These are phyloP conservation scores for Phytophthora megakarya DNA, from an alignment of 352 stramenopile genomes.

Conservation along the genomic window DNA sequence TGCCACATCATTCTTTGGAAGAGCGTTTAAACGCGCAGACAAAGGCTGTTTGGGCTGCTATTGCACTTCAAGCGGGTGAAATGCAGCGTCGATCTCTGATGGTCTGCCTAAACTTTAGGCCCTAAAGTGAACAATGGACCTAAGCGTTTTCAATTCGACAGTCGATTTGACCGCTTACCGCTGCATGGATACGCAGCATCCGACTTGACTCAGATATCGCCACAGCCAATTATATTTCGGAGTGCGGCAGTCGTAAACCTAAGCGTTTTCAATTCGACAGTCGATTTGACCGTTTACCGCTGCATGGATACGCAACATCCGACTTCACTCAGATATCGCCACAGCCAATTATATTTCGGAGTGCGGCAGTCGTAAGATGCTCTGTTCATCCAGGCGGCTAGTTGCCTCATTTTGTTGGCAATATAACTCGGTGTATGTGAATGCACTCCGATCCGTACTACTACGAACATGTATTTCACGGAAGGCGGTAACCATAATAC, in stretches of 20 bases:
- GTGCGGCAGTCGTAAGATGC: neutral
- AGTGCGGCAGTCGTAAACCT: neutral
- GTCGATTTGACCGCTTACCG: too few species aligned
- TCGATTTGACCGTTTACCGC: slow-evolving; percentile 5
- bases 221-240: slow-evolving; percentile 22
- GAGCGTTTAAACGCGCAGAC: neutral
- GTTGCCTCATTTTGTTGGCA: neutral
- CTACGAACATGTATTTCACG: too few species aligned
- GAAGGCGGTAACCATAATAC: too few species aligned
- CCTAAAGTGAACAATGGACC: too few species aligned
- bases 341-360: slow-evolving; percentile 22
- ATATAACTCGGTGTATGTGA: too few species aligned
- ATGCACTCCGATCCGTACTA: too few species aligned
- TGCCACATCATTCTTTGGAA: too few species aligned
- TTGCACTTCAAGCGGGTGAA: too few species aligned
- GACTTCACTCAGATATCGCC: slow-evolving; percentile 5
- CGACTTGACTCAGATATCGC: slow-evolving; percentile 6
- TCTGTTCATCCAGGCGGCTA: too few species aligned
- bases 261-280: slow-evolving; percentile 21
- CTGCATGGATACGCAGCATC: slow-evolving; percentile 30
- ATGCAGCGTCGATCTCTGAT: too few species aligned
- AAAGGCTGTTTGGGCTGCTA: too few species aligned
- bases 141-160: slow-evolving; percentile 20
- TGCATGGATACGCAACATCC: slow-evolving; percentile 29
- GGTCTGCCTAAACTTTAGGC: slow-evolving; percentile 5